Base-by-base conservation (phyloP, 78 protist species). In the Pelomyxa schiedti region DNA sequence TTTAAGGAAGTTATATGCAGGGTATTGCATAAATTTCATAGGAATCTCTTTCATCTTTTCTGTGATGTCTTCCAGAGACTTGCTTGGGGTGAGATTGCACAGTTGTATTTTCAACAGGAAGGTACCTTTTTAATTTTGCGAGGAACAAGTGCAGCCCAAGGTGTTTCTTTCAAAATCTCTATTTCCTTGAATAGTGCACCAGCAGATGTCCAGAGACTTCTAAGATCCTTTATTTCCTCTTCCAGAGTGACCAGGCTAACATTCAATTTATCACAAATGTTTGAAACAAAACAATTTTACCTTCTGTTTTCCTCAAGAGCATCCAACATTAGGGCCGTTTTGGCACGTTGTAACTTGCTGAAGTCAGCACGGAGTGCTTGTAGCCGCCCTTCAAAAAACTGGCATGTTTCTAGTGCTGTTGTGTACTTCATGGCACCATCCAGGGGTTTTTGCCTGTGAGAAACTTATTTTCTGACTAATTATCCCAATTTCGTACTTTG, bases 121-220 rank as follows among this genome's bases (percentile, higher is more conserved):
- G n/a, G n/a, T n/a, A n/a, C n/a, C n/a, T n/a, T n/a, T n/a, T n/a
- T 24, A 38, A 24, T 38, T n/a, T n/a, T n/a, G 63, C 88, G 64
- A 40, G 93, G 93, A n/a, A 80, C 70, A 26, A 92, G 84, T 5
- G 94, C 86, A n/a, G 83, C 35, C 96, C 96, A 93, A 4, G 90
- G 76, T 30, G 81, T 78, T 28, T 90, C 93, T 26, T 80, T 74
- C 1, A 88, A 72, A 37, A 32, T 81, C 32, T 88, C 81, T 37
- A 90, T 74, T 39, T 52, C 79, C 75, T 8, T 53, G 90, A 88
- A 89, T 1, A 89, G 36, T 16, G 41, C 47, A 4, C 83, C 42
- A 24, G 92, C 36, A 28, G 84, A 93, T 28, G 53, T 0, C 91
- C 93, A 93, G 36, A 86, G 81, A 4, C 76, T 80, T 75, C 83